Evolutionary conservation across 129 eudicot genomes (phyloP), one percentile per base, ranked within the genome.

Genomic region (Arctium minus): DNA sequence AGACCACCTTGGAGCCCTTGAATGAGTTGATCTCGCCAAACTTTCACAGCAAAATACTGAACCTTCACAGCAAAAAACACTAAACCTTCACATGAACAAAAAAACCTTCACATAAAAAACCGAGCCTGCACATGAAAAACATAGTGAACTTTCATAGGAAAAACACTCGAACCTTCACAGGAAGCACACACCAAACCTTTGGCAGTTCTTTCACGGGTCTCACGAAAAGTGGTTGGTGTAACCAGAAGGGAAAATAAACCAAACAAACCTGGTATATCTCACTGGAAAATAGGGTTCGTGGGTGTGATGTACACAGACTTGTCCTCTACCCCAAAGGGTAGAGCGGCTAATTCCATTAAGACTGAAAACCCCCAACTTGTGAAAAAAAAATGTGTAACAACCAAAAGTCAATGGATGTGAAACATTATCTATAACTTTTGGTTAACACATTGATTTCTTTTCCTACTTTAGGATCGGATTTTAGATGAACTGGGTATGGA

Each of bases 401-500:
- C 65, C 65, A 53, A 15, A 53, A 53, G 65, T 53, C 2, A 5
- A 13, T 4, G 18, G 53, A 46, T 46, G 56, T 46, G 56, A 46
- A 56, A 56, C 8, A 4, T 56, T 56, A 56, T 56, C 7, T 56
- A 15, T 56, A 56, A 50, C 65, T 8, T 1, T 17, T 56, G 13
- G 6, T 39, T 74, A 38, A 39, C 60, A 17, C 5, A 8, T 74
- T 38, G 56, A 13, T 18, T 7, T 56, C 65, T 56, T 35, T 74
- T 15, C 53, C 50, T 79, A 62, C 81, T 71, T 39, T 89, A 92
- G 97, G 97, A 90, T 65, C 85, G 74, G 82, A 92, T 92, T 62
- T 72, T 92, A 8, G 91, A 85, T 79, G 97, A 92, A 18, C 70
- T 92, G 82, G 97, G 91, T 70, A 74, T 50, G 36, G 97, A 90